Evolutionary conservation across 1,139 yeast genomes (phyloP), one percentile per base, ranked within the genome.

Genomic region (Geotrichum histeridarum): DNA sequence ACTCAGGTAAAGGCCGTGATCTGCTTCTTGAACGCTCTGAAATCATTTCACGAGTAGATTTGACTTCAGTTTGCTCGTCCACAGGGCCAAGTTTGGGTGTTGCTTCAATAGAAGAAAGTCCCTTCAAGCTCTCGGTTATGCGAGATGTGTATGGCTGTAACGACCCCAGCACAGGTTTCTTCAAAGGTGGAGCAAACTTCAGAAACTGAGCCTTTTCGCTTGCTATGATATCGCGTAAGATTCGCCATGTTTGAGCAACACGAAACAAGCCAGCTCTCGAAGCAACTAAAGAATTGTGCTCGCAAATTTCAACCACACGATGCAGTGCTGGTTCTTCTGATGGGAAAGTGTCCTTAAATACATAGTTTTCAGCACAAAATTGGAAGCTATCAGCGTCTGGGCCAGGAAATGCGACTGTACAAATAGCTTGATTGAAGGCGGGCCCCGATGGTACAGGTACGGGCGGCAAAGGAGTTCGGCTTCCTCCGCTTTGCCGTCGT

Each of bases 191-290:
- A 12, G 59, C 45, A 9, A 39, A 30, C 8, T 50, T 33, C 15
- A 60, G 48, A 43, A 67, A 69, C 33, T 57, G 56, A 9, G 54
- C 59, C 32, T 65, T 60, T 31, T 80, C 81, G 64, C 81, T 79
- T 11, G 73, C 72, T 1, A 85, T 68, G n/a, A 84, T 75, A 15
- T 78, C 79, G 1, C 80, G 80, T 3, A 86, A 69, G 12, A 84
- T 75, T 55, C 77, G 71, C 95, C 95, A 86, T 0, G 83, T 76
- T 64, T 84, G 90, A 51, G 85, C 76, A 51, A 84, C 85, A 54
- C 88, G 70, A 56, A 73, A 74, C 54, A 76, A 70, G n/a, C 77
- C 76, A 0, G 77, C 84, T 47, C 75, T 71, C 0, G 77, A 77
- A 1, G 91, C 88, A 2, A 80, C 74, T 33, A 74, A 70, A 0